These are phyloP conservation scores for Rauvolfia tetraphylla DNA, from an alignment of 257 asterid genomes.

Conservation along the genomic window DNA sequence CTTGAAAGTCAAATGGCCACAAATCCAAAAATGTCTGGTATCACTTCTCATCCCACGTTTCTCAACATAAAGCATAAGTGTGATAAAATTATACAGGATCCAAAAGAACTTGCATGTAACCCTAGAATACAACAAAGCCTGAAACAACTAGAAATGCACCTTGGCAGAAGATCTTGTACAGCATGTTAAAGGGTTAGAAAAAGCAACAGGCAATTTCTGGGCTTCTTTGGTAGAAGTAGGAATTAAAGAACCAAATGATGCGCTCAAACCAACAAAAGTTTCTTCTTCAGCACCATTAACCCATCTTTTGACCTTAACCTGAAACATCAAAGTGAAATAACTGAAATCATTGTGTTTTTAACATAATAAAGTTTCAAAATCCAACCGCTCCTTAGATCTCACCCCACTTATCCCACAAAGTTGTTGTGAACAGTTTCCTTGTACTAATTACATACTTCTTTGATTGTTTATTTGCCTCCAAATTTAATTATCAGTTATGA, in stretches of 20 bases:
- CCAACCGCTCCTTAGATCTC: background rate
- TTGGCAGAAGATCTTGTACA: conserved; percentile 57
- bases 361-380: background rate
- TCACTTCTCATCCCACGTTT: background rate
- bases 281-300: conserved; percentile 57
- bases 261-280: conserved; percentile 55
- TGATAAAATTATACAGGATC: background rate
- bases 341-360: conserved; percentile 3
- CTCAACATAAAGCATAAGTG: background rate
- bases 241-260: conserved; percentile 71
- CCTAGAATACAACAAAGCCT: conserved; percentile 1
- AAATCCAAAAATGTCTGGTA: background rate
- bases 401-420: background rate
- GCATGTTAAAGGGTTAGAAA: conserved; percentile 54
- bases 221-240: conserved; percentile 49
- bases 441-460: background rate
- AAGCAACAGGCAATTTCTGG: conserved; percentile 43
- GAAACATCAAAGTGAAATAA: conserved; percentile 17
- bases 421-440: background rate
- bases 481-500: background rate
- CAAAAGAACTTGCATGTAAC: background rate
- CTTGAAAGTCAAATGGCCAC: background rate
- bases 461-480: background rate
- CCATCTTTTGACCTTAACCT: conserved; percentile 74
- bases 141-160: conserved; percentile 40